Evolutionary conservation across 1,284 basidiomycete genomes (phyloP).

Genomic region (Cerioporus squamosus): DNA sequence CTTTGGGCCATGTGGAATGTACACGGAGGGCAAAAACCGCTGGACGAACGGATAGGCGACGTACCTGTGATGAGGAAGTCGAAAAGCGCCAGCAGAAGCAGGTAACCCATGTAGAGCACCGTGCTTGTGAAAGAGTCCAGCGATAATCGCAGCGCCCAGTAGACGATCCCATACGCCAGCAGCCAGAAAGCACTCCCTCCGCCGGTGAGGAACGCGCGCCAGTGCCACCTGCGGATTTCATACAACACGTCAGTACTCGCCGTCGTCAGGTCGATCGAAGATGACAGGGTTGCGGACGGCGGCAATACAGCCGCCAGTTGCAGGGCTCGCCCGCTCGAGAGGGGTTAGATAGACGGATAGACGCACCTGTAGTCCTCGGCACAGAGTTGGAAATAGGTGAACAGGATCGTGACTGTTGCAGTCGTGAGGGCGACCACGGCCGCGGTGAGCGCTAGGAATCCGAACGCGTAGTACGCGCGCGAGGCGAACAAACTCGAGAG

Average conservation of each 20-base stretch:
- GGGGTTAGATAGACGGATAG: background rate
- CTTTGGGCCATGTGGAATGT: no score
- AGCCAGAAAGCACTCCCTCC: conserved; percentile 96
- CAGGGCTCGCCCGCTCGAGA: background rate
- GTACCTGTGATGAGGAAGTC: conserved; percentile 89
- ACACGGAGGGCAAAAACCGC: background rate
- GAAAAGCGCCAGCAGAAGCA: conserved; percentile 82
- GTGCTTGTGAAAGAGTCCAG: conserved; percentile 86
- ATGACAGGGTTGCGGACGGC: background rate
- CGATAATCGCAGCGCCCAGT: conserved; percentile 87
- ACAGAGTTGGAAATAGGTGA: conserved; percentile 93
- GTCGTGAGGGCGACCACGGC: conserved; percentile 86
- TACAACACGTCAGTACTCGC: background rate
- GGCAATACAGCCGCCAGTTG: no score
- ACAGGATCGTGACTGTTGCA: conserved; percentile 88
- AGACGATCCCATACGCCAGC: conserved; percentile 83
- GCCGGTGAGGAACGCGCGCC: conserved; percentile 94
- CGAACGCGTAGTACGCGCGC: conserved; percentile 93
- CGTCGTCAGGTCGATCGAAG: background rate
- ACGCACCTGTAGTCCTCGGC: conserved; percentile 91
- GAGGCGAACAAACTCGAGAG: conserved; percentile 94
- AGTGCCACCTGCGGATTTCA: conserved; percentile 79
- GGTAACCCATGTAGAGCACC: conserved; percentile 90
- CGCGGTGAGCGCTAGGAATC: conserved; percentile 92
- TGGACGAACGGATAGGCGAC: conserved; percentile 26